phyloP scores from a whole-genome alignment of 2,329 filamentous ascomycete species.

The Hypoxylon rubiginosum region DNA sequence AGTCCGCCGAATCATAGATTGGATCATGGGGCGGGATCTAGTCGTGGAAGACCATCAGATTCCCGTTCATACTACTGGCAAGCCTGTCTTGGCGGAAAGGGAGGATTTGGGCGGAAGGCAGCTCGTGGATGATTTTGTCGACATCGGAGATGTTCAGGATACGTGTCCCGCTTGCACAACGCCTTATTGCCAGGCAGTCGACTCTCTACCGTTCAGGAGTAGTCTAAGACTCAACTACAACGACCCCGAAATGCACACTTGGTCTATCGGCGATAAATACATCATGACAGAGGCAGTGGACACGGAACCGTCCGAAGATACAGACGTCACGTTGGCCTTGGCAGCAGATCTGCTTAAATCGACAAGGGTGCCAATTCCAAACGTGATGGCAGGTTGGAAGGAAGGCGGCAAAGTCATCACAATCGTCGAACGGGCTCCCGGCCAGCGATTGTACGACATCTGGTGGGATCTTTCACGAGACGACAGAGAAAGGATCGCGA shows the following conservation, averaged over 20 bases:
- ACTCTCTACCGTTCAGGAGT: slow-evolving; percentile 47
- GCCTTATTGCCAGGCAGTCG: slow-evolving; percentile 44
- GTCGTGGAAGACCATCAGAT: slow-evolving; percentile 4
- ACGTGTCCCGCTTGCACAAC: slow-evolving; percentile 48
- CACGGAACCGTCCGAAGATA: slow-evolving; percentile 37
- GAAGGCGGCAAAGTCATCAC: slow-evolving; percentile 48
- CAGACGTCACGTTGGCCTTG: slow-evolving; percentile 39
- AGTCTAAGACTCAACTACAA: slow-evolving; percentile 46
- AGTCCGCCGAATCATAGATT: slow-evolving; percentile 24
- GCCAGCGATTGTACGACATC: slow-evolving; percentile 46
- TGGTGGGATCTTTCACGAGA: slow-evolving; percentile 42
- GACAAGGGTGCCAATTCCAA: slow-evolving; percentile 42
- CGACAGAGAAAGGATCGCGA: slow-evolving; percentile 40
- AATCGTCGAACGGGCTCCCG: slow-evolving; percentile 42
- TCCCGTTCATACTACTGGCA: not conserved
- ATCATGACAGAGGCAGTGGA: slow-evolving; percentile 43
- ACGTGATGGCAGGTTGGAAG: slow-evolving; percentile 48
- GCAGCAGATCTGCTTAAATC: slow-evolving; percentile 35
- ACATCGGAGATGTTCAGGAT: slow-evolving; percentile 45
- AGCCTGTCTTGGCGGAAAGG: not conserved
- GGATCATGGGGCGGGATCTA: slow-evolving; percentile 33
- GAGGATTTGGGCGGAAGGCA: not conserved
- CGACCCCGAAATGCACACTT: slow-evolving; percentile 44
- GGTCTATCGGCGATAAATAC: slow-evolving; percentile 47
- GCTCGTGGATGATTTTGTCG: slow-evolving; percentile 31